These are phyloP conservation scores for Mucor irregularis DNA, from an alignment of 371 early-diverging fungal genomes.

Conservation along the genomic window DNA sequence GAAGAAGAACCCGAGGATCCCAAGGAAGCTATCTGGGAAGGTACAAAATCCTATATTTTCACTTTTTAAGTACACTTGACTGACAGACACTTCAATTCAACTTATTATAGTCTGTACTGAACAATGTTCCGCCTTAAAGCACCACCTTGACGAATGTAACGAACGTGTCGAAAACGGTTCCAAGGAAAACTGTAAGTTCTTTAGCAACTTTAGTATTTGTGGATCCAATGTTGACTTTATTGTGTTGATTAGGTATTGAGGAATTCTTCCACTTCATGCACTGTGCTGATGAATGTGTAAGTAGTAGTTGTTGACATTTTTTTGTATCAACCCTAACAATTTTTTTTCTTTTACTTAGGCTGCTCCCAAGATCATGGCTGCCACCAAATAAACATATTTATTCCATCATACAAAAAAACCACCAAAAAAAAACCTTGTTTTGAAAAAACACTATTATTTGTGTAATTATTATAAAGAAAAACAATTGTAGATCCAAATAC, in stretches of 20 bases:
- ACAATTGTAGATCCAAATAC: no score
- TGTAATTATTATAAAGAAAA: not conserved
- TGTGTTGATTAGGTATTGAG: slow-evolving; percentile 46
- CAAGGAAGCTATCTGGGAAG: slow-evolving; percentile 50
- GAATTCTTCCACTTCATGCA: slow-evolving; percentile 64
- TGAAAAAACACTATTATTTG: no score
- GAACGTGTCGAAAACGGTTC: slow-evolving; percentile 61
- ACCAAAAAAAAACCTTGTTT: slow-evolving; percentile 1
- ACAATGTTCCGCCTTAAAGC: slow-evolving; percentile 47
- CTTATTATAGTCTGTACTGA: slow-evolving; percentile 41
- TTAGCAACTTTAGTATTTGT: no score
- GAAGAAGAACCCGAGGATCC: slow-evolving; percentile 51
- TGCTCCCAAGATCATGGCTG: slow-evolving; percentile 54
- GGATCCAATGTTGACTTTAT: no score
- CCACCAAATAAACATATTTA: slow-evolving; percentile 37
- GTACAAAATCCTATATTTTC: slow-evolving; percentile 19
- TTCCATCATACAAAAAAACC: slow-evolving; percentile 2
- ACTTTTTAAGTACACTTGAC: not conserved
- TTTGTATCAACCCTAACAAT: not conserved
- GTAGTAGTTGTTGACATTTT: slow-evolving; percentile 11
- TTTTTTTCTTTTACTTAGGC: slow-evolving; percentile 21
- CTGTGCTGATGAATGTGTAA: slow-evolving; percentile 61
- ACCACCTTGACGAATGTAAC: slow-evolving; percentile 59
- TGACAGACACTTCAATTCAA: not conserved
- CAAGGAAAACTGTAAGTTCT: slow-evolving; percentile 47